Evolutionary conservation across 2,329 filamentous ascomycete species (phyloP).

Genomic region (Aspergillus spinulosporus): DNA sequence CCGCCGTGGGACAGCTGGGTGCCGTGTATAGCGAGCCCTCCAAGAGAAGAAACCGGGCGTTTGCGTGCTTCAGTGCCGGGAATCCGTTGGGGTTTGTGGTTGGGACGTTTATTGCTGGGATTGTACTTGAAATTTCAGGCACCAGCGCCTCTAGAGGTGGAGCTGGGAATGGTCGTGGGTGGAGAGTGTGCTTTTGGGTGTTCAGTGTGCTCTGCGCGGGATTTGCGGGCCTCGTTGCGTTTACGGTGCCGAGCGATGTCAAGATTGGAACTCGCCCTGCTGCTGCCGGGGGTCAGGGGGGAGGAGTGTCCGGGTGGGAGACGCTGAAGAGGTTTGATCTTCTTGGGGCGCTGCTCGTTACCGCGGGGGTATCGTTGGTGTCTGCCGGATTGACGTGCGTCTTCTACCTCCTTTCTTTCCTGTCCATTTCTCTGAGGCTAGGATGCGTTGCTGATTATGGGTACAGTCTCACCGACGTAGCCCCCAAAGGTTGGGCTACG

Average conservation of each 20-base stretch:
- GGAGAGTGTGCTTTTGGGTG: constrained; percentile 64
- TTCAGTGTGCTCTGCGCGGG: constrained; percentile 64
- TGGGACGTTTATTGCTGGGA: constrained; percentile 61
- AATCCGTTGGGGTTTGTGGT: constrained; percentile 60
- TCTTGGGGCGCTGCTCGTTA: constrained; percentile 5
- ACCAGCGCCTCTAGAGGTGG: no score
- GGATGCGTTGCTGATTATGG: neutral
- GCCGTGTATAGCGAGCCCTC: constrained; percentile 63
- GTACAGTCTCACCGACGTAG: constrained; percentile 52
- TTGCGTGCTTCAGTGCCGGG: constrained; percentile 62
- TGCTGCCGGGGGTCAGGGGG: neutral
- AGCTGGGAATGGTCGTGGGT: constrained; percentile 39
- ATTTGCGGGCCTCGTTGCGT: constrained; percentile 55
- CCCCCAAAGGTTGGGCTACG: constrained; percentile 62
- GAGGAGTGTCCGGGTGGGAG: neutral
- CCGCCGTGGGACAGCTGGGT: constrained; percentile 65
- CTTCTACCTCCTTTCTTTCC: neutral
- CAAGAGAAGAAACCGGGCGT: constrained; percentile 63
- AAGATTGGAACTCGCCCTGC: no score
- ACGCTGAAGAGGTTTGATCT: constrained; percentile 6
- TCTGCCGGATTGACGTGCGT: neutral
- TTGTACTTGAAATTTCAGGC: constrained; percentile 58
- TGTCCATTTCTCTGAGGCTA: no score
- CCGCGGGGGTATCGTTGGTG: neutral
- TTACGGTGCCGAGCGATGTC: neutral